Conservation (phyloP, 2,329 filamentous ascomycete genomes). For the Phaeosphaeriaceae sp. region DNA sequence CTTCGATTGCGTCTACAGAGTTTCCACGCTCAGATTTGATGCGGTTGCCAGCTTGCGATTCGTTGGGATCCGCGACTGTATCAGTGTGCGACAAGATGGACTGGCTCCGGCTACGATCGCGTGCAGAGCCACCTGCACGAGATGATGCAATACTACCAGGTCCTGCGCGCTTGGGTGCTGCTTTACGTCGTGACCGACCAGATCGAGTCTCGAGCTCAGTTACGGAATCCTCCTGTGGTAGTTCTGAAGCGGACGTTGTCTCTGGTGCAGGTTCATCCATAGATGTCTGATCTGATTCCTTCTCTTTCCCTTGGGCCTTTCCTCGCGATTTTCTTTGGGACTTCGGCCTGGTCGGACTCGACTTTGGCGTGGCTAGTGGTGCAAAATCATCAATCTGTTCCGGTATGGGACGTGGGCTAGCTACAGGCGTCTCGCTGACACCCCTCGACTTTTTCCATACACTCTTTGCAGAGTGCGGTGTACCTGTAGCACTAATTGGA, state of each 20-base stretch:
- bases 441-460: slow-evolving; percentile 41
- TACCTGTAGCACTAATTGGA: slow-evolving; percentile 31
- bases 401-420: slow-evolving; percentile 30
- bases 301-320: slow-evolving; percentile 36
- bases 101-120: slow-evolving; percentile 56
- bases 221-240: slow-evolving; percentile 30
- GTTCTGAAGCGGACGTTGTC: slow-evolving; percentile 16
- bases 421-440: slow-evolving; percentile 19
- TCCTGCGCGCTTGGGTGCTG: slow-evolving; percentile 34
- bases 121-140: slow-evolving; percentile 52
- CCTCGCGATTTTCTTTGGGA: slow-evolving; percentile 31
- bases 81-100: slow-evolving; percentile 56
- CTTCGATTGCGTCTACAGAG: slow-evolving; percentile 51
- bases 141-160: slow-evolving; percentile 56
- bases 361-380: slow-evolving; percentile 21
- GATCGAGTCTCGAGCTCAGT: slow-evolving; percentile 36
- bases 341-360: slow-evolving; percentile 29
- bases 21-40: slow-evolving; percentile 58
- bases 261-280: slow-evolving; percentile 20
- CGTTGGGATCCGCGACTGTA: slow-evolving; percentile 48
- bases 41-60: slow-evolving; percentile 45
- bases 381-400: slow-evolving; percentile 38
- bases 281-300: slow-evolving; percentile 20
- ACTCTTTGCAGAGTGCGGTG: slow-evolving; percentile 40
- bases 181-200: slow-evolving; percentile 41